Base-by-base conservation (phyloP, 345 rosid species). In the Noccaea bulbosa region DNA sequence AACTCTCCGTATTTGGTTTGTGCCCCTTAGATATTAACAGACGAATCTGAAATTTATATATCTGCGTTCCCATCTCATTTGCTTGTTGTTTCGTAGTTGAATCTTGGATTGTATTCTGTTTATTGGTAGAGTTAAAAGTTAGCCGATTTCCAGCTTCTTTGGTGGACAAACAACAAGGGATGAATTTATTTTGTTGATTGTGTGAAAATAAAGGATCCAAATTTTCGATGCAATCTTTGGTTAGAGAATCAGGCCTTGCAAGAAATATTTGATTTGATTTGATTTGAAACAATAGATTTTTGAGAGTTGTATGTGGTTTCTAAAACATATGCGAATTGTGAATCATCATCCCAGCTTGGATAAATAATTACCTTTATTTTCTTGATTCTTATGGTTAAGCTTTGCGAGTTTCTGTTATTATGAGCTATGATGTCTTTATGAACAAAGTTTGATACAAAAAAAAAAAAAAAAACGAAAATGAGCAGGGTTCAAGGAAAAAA, bases 31-130 rank as follows among this genome's bases (percentile, higher is more conserved):
- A n/a, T 11, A 40, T 14, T 3, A 5, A 62, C 12, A 47, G 22
- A 17, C 40, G 68, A 45, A 63, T 63, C 54, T 63, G 2, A 38
- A 39, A 10, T 27, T 8, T 11, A 24, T 4, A 14, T 9, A 14
- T 14, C 12, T 22, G 24, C 12, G 60, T 34, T 15, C 20, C 10
- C 2, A 16, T 57, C 62, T 37, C 15, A 9, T 16, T 57, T 57
- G 15, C 65, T 70, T 50, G 24, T 70, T 50, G 68, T 32, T 33
- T 62, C 44, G 45, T 33, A n/a, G 17, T 2, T 37, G 24, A 40
- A 64, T 71, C 59, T 55, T 27, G 9, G 62, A 52, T 52, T 48
- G 41, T 27, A 70, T 47, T 70, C 12, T 58, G 33, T 20, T 20
- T 67, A 7, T 35, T 53, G 12, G 4, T 43, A 11, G 3, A 1